Evolutionary conservation across 1,284 basidiomycete species (phyloP).

Genomic region (Schizophyllum amplum): DNA sequence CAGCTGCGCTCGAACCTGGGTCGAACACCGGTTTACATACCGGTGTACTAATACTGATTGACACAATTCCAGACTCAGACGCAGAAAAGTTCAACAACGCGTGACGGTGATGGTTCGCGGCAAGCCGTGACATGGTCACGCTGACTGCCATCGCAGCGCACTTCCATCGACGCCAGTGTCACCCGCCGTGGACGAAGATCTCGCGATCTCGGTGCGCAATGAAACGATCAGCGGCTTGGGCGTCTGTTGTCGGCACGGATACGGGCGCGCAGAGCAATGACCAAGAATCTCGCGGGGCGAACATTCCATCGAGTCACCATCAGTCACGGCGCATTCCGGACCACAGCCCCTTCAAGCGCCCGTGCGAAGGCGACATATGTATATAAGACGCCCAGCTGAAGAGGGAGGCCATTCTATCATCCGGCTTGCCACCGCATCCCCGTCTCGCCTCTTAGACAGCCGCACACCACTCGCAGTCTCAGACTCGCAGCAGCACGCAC

Average conservation of each 20-base stretch:
- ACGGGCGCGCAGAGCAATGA: neutral
- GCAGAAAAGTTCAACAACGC: neutral
- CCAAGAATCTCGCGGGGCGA: neutral
- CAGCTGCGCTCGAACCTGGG: neutral
- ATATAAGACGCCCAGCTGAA: neutral
- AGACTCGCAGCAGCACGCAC: too few species aligned
- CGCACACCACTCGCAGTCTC: conserved; percentile 2
- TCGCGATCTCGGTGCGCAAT: neutral
- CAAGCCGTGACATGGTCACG: neutral
- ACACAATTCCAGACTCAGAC: neutral
- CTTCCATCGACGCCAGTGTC: neutral
- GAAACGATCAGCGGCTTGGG: neutral
- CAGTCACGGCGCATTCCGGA: neutral
- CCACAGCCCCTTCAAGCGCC: neutral
- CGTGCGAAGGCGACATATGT: neutral
- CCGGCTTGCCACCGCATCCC: neutral
- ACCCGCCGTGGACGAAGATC: neutral
- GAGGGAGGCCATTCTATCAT: neutral
- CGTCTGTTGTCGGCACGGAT: neutral
- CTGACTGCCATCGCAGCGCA: neutral
- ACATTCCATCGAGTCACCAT: neutral
- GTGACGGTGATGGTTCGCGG: neutral
- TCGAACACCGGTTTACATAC: neutral
- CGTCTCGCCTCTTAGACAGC: neutral
- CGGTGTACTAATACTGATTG: neutral